Evolutionary conservation across 352 stramenopile species (phyloP).

Genomic region (Globisporangium uncinulatum): DNA sequence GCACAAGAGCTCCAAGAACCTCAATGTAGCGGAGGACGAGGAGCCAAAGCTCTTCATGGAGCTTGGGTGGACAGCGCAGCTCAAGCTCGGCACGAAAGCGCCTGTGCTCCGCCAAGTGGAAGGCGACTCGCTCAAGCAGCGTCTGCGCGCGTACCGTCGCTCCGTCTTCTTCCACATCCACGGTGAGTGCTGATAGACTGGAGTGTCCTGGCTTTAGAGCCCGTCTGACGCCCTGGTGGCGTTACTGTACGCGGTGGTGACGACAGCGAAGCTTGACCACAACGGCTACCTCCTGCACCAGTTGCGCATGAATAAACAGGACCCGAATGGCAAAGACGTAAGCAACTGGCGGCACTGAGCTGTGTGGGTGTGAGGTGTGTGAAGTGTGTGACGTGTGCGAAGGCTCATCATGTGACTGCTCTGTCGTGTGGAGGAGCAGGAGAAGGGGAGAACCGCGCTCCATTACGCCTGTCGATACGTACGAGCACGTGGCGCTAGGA

Average conservation of each 20-base stretch:
- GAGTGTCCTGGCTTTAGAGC: neutral
- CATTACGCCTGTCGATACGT: conserved; percentile 73
- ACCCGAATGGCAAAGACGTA: conserved; percentile 74
- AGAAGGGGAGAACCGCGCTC: conserved; percentile 67
- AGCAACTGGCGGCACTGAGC: neutral
- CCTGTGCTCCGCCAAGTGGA: conserved; percentile 66
- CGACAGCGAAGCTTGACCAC: conserved; percentile 60
- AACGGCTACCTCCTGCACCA: conserved; percentile 57
- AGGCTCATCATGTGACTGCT: neutral
- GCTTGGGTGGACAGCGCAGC: conserved; percentile 54
- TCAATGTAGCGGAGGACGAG: conserved; percentile 21
- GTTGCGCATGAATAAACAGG: conserved; percentile 56
- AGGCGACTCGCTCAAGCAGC: conserved; percentile 61
- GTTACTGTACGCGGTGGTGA: too few relatives aligned
- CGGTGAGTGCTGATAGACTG: conserved; percentile 18
- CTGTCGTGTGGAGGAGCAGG: conserved; percentile 20
- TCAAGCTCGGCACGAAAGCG: conserved; percentile 48
- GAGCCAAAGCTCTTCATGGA: conserved; percentile 72
- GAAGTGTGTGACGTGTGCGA: neutral
- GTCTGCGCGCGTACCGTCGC: conserved; percentile 56
- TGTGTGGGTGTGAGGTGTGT: neutral
- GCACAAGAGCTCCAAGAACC: conserved; percentile 25
- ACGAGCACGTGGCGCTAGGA: conserved; percentile 3
- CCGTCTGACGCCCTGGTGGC: neutral
- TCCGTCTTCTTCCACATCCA: conserved; percentile 82